A percentile compares a stretch with the other conserved stretches of the same genome.
phyloP scores from a whole-genome alignment of 2,329 filamentous ascomycete species.

The Monosporascus sp. region DNA sequence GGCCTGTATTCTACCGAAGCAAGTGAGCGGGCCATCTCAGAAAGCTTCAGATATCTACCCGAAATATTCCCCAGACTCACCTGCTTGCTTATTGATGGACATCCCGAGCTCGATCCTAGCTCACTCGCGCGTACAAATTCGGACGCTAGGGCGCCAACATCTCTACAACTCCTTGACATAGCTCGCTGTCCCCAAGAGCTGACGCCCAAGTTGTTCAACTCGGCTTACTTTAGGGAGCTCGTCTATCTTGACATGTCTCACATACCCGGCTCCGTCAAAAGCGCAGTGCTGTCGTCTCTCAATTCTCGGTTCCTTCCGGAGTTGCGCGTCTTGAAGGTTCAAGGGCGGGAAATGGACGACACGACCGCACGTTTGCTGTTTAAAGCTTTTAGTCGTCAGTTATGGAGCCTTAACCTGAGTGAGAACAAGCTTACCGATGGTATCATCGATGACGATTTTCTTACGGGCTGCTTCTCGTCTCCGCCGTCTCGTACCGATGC shows the following conservation, averaged over 20 bases:
- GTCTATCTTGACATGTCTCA: constrained; percentile 50
- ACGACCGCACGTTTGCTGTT: constrained; percentile 28
- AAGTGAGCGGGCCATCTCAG: constrained; percentile 30
- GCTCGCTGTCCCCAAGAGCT: constrained; percentile 35
- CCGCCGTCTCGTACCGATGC: constrained; percentile 29
- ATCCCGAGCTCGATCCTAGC: constrained; percentile 38
- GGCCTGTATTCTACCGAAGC: constrained; percentile 36
- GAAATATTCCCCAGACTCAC: constrained; percentile 37
- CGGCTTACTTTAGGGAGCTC: constrained; percentile 32
- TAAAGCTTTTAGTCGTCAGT: constrained; percentile 27
- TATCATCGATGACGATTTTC: constrained; percentile 27
- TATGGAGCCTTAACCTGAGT: constrained; percentile 55
- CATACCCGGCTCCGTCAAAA: constrained; percentile 38
- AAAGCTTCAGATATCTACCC: constrained; percentile 34
- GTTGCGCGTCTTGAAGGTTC: constrained; percentile 48
- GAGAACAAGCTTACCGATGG: constrained; percentile 47
- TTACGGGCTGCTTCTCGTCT: constrained; percentile 27
- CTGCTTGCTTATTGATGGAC: constrained; percentile 44
- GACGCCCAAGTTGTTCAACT: constrained; percentile 34
- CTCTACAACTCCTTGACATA: constrained; percentile 41
- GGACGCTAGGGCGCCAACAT: constrained; percentile 4
- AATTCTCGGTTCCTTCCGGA: constrained; percentile 33
- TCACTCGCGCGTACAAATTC: constrained; percentile 23
- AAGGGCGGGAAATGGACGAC: constrained; percentile 42
- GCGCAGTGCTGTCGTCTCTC: constrained; percentile 28